Evolutionary conservation across 2,329 filamentous ascomycete species (phyloP), one percentile per base, ranked within the genome.

Genomic region (Cyclaneusma minus): DNA sequence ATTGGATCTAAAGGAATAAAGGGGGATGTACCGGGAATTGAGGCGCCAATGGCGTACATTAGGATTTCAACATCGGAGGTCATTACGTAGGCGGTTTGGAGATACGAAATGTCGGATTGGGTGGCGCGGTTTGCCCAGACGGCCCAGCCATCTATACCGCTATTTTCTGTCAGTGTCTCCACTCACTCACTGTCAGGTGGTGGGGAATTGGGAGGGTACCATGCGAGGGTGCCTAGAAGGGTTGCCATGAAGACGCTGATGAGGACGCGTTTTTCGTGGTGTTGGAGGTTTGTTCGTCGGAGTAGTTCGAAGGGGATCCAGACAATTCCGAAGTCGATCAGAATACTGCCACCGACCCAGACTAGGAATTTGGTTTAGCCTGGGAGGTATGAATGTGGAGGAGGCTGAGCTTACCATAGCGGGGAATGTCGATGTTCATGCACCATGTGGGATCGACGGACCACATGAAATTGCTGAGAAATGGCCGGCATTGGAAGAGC

Each of bases 31-130:
- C 38, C 38, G 24, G 43, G 43, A 22, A 47, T 39, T 8, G 42
- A 41, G 13, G 43, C 43, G 10, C 43, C 43, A 12, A 47, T 24
- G 5, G 41, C 29, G 29, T 47, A 47, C 31, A 42, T 42, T 7
- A 45, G 30, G 13, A 44, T 37, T 24, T 47, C 43, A 14, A 47
- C 40, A 21, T 45, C 41, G 22, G 38, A 43, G 21, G 41, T 37
- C 37, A 47, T 45, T 7, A 44, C 29, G 18, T 37, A 47, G 7
- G 34, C 28, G 3, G 35, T 36, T 30, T 47, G 41, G 13, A 37
- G 30, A 18, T 40, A 47, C 26, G 34, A 37, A 3, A 29, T 25
- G 15, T 47, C 36, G 13, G 36, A 26, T 9, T 14, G 21, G 10
- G 29, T 29, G 7, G 27, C 20, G 8, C 40, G 35, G 10, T 29